These are phyloP conservation scores for Bipolaris gigantea DNA, from an alignment of 2,329 filamentous ascomycete species.

Conservation along the genomic window DNA sequence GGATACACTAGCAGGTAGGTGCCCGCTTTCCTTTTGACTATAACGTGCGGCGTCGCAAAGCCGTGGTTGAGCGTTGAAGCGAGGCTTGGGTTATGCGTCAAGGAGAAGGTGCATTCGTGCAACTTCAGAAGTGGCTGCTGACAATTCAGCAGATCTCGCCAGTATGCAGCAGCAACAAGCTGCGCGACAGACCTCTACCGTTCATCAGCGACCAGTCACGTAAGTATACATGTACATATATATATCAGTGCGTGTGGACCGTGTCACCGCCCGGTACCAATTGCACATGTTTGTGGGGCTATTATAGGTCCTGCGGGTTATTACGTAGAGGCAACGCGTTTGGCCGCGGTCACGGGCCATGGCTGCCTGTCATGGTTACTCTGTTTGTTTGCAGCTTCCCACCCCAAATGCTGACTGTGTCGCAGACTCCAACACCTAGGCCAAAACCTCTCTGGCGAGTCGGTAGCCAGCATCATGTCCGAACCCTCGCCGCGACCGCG, in stretches of 20 bases:
- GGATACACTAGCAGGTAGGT: slow-evolving; percentile 52
- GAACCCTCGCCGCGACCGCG: slow-evolving; percentile 51
- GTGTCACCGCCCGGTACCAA: neutral
- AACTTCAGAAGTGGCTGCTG: slow-evolving; percentile 5
- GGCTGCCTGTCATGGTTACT: slow-evolving; percentile 21
- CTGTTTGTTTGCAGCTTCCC: slow-evolving; percentile 13
- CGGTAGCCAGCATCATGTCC: slow-evolving; percentile 52
- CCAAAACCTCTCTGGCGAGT: slow-evolving; percentile 47
- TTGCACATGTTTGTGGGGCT: neutral
- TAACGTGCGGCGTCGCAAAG: neutral
- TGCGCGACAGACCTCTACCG: slow-evolving; percentile 41
- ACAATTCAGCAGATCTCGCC: slow-evolving; percentile 46
- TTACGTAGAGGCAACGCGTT: slow-evolving; percentile 16
- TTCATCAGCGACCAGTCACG: slow-evolving; percentile 43
- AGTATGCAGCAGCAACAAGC: slow-evolving; percentile 53
- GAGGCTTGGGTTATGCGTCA: neutral
- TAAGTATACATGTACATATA: slow-evolving; percentile 19
- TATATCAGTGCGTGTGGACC: neutral
- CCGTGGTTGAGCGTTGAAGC: neutral
- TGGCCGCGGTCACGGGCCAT: slow-evolving; percentile 22
- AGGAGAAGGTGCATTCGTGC: neutral
- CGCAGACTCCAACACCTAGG: slow-evolving; percentile 37
- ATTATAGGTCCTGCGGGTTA: neutral
- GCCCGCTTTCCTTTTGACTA: slow-evolving; percentile 15
- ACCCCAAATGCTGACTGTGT: slow-evolving; percentile 11